phyloP scores from a whole-genome alignment of 108 stramenopile genomes.

The Poteriospumella lacustris region DNA sequence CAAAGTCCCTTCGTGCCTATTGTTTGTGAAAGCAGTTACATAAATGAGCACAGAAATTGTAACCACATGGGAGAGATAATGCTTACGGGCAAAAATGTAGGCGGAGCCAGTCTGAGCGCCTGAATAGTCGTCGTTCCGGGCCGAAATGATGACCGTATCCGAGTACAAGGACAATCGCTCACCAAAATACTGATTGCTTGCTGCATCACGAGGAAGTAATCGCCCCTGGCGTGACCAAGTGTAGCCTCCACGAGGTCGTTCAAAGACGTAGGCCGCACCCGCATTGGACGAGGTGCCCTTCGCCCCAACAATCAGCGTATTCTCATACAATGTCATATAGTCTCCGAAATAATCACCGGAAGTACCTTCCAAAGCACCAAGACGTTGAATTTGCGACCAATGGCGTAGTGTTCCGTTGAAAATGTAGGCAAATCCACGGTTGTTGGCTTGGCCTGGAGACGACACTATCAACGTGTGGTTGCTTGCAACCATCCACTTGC shows the following conservation, averaged over 20 bases:
- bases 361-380: neutral
- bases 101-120: neutral
- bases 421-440: neutral
- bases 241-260: neutral
- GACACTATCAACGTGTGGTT: neutral
- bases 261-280: constrained; percentile 2
- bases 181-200: neutral
- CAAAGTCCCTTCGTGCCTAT: neutral
- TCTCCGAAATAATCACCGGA: neutral
- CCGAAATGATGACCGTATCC: neutral
- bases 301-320: neutral
- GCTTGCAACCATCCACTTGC: neutral
- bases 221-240: neutral
- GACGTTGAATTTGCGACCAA: constrained; percentile 16
- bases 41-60: neutral
- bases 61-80: neutral
- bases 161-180: neutral
- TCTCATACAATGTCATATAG: neutral
- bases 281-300: neutral
- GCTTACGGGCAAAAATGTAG: neutral
- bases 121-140: neutral
- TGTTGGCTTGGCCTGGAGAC: neutral
- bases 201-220: neutral
- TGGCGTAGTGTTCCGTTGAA: neutral
- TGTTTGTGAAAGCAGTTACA: neutral